A percentile compares a stretch with the other conserved stretches of the same genome.
Conservation (phyloP, 352 stramenopile species). For the Globisporangium polare region DNA sequence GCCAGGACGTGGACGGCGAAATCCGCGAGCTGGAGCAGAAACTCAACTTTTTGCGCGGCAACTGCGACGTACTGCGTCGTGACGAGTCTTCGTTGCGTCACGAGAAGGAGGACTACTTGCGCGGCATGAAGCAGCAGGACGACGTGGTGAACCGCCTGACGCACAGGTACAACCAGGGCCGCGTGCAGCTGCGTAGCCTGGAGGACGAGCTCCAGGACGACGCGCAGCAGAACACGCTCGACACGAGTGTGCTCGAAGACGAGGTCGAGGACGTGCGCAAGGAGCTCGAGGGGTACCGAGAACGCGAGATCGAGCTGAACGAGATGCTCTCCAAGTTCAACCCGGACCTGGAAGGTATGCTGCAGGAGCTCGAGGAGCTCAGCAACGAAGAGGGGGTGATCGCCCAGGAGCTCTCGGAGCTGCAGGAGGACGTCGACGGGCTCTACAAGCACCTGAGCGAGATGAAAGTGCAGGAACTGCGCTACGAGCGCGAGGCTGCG, state of each 20-base stretch:
- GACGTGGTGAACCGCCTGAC: constrained; percentile 58
- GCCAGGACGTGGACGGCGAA: constrained; percentile 63
- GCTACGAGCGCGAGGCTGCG: constrained; percentile 46
- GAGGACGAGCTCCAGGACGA: constrained; percentile 71
- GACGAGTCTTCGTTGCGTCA: constrained; percentile 45
- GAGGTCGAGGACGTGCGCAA: constrained; percentile 46
- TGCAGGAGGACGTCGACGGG: constrained; percentile 55
- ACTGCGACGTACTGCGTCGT: constrained; percentile 41
- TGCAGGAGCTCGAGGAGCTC: constrained; percentile 56
- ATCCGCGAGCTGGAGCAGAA: constrained; percentile 53
- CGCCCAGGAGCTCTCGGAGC: constrained; percentile 40
- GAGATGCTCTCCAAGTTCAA: constrained; percentile 57
- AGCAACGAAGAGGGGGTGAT: constrained; percentile 47
- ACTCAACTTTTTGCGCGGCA: constrained; percentile 43
- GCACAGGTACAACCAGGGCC: constrained; percentile 47
- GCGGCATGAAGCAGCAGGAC: constrained; percentile 40
- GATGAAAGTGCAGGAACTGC: constrained; percentile 66
- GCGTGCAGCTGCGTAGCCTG: constrained; percentile 50
- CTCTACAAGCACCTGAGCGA: constrained; percentile 77
- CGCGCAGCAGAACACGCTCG: constrained; percentile 55
- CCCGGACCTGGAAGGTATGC: constrained; percentile 56
- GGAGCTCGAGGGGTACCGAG: constrained; percentile 38
- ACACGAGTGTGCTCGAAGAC: constrained; percentile 75
- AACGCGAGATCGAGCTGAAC: constrained; percentile 51
- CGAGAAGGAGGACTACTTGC: constrained; percentile 38